Conservation (phyloP, 2,329 filamentous ascomycete genomes). For the Diaporthe capsici region DNA sequence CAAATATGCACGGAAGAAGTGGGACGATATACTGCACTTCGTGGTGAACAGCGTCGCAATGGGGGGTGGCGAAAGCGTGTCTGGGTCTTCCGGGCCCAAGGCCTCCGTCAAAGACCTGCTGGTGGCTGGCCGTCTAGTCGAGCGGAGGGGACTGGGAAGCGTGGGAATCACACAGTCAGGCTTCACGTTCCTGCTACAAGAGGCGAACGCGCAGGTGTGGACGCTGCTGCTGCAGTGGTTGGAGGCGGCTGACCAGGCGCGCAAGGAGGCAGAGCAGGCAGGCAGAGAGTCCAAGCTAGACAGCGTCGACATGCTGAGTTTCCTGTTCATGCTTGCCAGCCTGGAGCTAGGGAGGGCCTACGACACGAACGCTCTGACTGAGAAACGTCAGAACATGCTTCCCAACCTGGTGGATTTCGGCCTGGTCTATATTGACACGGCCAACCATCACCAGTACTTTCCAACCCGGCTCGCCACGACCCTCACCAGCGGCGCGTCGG, state of each 20-base stretch:
- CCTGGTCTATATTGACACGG: constrained; percentile 81
- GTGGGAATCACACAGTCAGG: constrained; percentile 91
- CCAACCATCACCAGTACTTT: constrained; percentile 78
- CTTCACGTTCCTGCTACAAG: constrained; percentile 94
- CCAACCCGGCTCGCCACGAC: constrained; percentile 95
- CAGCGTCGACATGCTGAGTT: constrained; percentile 93
- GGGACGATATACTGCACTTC: constrained; percentile 96
- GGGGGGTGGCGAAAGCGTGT: constrained; percentile 63
- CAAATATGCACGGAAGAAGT: constrained; percentile 86
- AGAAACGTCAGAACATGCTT: constrained; percentile 89
- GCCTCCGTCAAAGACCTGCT: constrained; percentile 88
- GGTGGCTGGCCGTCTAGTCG: constrained; percentile 84
- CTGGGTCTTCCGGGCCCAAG: constrained; percentile 70
- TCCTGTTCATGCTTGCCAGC: constrained; percentile 94
- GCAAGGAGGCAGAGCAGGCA: constrained; percentile 53
- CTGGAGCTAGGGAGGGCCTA: constrained; percentile 94
- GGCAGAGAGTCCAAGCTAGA: constrained; percentile 77
- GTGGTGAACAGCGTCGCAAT: constrained; percentile 84
- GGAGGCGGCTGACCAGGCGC: constrained; percentile 77
- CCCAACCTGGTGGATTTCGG: constrained; percentile 92
- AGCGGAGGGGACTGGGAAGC: constrained; percentile 59
- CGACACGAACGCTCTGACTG: constrained; percentile 85
- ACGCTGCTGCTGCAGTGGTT: constrained; percentile 94
- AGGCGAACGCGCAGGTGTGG: constrained; percentile 98
- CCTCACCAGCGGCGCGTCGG: constrained; percentile 80